A percentile compares a stretch with the other conserved stretches of the same genome.
Evolutionary conservation across 768 basidiomycete genomes (phyloP).

Genomic region (Calvatia gigantea): DNA sequence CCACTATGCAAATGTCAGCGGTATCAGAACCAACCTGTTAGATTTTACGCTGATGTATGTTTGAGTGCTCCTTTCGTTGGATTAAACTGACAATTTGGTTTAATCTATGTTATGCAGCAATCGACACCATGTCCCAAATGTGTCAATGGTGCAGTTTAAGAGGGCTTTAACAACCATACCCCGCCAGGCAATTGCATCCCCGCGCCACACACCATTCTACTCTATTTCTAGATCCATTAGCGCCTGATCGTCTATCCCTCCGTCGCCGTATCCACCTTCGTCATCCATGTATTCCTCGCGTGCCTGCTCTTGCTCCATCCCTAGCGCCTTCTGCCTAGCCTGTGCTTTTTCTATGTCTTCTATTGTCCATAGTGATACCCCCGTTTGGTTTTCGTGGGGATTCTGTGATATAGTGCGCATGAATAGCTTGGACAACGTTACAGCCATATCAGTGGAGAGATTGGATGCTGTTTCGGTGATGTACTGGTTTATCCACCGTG

Average conservation of each 20-base stretch:
- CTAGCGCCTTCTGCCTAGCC: constrained; percentile 70
- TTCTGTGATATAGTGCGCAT: constrained; percentile 99
- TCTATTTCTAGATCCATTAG: constrained; percentile 43
- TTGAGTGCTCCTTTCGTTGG: background rate
- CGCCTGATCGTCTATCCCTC: constrained; percentile 62
- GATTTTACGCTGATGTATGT: constrained; percentile 45
- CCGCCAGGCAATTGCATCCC: background rate
- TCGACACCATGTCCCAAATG: background rate
- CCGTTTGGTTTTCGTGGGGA: constrained; percentile 93
- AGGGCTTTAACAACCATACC: background rate
- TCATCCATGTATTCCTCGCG: constrained; percentile 32
- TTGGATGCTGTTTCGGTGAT: constrained; percentile 99
- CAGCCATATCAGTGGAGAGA: constrained; percentile 96
- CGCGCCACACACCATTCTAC: background rate
- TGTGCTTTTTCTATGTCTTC: constrained; percentile 89
- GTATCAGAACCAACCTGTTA: constrained; percentile 59
- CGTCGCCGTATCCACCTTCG: constrained; percentile 65
- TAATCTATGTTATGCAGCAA: background rate
- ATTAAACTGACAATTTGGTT: background rate
- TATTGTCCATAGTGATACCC: constrained; percentile 91
- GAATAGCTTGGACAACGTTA: constrained; percentile 92
- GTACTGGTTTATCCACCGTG: constrained; percentile 98
- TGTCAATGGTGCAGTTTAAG: background rate
- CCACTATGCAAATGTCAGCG: constrained; percentile 43
- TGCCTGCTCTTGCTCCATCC: constrained; percentile 44